Percentiles rank a stretch among this genome's conserved stretches.
Evolutionary conservation across 768 basidiomycete species (phyloP).

Genomic region (Pleurotus djamor): DNA sequence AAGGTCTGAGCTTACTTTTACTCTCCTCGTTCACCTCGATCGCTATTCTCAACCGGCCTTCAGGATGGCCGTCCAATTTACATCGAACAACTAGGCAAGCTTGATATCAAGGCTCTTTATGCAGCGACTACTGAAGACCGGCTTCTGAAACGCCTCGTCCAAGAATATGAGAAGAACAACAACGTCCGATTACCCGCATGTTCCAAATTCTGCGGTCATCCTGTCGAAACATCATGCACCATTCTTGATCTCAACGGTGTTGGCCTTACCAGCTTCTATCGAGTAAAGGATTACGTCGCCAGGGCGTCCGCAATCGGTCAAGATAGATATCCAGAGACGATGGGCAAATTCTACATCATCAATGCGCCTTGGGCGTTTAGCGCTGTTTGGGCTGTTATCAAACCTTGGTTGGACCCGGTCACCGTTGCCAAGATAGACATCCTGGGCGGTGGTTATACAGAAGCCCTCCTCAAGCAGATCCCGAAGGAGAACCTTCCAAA

Average conservation of each 20-base stretch:
- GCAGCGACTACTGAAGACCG: slow-evolving; percentile 81
- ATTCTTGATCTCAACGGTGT: slow-evolving; percentile 87
- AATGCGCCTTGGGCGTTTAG: slow-evolving; percentile 94
- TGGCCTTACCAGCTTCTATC: slow-evolving; percentile 75
- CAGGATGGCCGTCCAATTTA: slow-evolving; percentile 96
- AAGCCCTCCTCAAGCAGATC: slow-evolving; percentile 79
- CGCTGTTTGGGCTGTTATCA: slow-evolving; percentile 85
- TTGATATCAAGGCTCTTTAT: slow-evolving; percentile 85
- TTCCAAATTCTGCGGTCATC: slow-evolving; percentile 68
- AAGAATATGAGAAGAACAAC: slow-evolving; percentile 91
- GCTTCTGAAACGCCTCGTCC: slow-evolving; percentile 84
- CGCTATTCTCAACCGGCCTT: background rate
- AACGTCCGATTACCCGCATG: slow-evolving; percentile 79
- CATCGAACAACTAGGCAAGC: slow-evolving; percentile 88
- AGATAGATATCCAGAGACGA: slow-evolving; percentile 87
- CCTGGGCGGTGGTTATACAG: slow-evolving; percentile 72
- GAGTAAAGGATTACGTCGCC: slow-evolving; percentile 90
- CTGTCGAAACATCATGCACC: slow-evolving; percentile 96
- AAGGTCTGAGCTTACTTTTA: slow-evolving; percentile 49
- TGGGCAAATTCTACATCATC: slow-evolving; percentile 99
- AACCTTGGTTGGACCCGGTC: slow-evolving; percentile 92
- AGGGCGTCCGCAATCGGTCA: slow-evolving; percentile 79
- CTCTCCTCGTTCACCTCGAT: background rate
- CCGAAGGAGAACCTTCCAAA: slow-evolving; percentile 78
- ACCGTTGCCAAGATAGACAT: slow-evolving; percentile 96